A percentile compares a stretch with the other conserved stretches of the same genome.
Conservation (phyloP, 1,139 yeast genomes). For the Protomyces lactucae-debilis region DNA sequence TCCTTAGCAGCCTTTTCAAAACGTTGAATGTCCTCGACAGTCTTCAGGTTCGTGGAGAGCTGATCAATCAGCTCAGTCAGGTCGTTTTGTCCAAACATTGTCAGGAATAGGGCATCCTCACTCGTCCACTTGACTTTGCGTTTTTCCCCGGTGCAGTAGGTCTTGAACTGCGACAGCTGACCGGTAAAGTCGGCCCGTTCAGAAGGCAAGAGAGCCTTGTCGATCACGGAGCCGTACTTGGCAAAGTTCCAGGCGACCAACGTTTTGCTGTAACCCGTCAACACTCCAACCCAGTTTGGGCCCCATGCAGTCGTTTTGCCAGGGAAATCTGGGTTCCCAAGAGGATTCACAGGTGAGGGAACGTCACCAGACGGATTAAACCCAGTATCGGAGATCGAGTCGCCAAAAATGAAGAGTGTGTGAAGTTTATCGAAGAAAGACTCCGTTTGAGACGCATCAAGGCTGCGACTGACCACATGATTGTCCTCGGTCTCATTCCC, state of each 20-base stretch:
- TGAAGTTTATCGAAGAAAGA: neutral
- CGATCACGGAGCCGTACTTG: too few relatives aligned
- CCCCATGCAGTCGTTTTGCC: too few relatives aligned
- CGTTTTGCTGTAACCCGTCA: too few relatives aligned
- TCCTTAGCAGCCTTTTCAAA: neutral
- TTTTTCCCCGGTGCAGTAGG: neutral
- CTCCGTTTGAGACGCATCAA: neutral
- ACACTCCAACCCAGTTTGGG: too few relatives aligned
- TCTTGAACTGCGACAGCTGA: too few relatives aligned
- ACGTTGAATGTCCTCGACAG: neutral
- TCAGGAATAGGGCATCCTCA: neutral
- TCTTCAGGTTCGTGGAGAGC: neutral
- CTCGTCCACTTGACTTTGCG: neutral
- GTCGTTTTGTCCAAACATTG: neutral
- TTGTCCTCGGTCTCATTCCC: too few relatives aligned
- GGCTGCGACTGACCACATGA: too few relatives aligned
- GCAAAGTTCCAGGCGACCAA: too few relatives aligned
- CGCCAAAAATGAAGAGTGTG: neutral
- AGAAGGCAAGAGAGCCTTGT: too few relatives aligned
- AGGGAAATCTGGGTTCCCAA: too few relatives aligned
- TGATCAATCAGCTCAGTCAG: neutral
- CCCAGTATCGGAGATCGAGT: neutral
- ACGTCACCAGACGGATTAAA: neutral
- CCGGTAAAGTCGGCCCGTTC: too few relatives aligned
- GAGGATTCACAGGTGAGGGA: too few relatives aligned